Evolutionary conservation across 768 basidiomycete species (phyloP), one percentile per base, ranked within the genome.

Genomic region (Phanerochaete carnosa): DNA sequence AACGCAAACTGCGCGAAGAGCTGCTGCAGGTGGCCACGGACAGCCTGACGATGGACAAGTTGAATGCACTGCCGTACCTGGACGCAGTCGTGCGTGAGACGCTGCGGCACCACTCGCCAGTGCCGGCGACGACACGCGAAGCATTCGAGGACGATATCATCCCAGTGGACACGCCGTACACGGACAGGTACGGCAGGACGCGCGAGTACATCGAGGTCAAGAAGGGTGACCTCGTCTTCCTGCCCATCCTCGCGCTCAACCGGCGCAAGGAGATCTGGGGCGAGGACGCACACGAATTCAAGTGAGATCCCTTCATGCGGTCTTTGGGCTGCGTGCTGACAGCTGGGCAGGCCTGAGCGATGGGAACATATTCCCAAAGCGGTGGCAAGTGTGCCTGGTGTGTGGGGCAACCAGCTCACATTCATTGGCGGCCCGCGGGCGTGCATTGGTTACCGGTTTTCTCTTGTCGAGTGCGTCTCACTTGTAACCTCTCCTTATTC

Each of bases 371-470:
- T 76, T 11, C 84, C 86, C 0, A 77, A 80, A n/a, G 74, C 73
- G 0, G 79, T 75, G 1, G 67, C 68, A 3, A 59, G 68, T 0
- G 72, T 89, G 23, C 88, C 88, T 4, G 83, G 87, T 7, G 76
- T n/a, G n/a, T n/a, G n/a, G n/a, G n/a, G n/a, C n/a, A n/a, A n/a
- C n/a, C n/a, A n/a, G n/a, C n/a, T n/a, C 88, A 0, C 87, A 82
- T 90, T 90, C 77, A 64, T 86, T 2, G 85, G 84, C 33, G 88
- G 88, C 5, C 83, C 86, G 16, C 78, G 80, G n/a, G 79, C 85
- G 0, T 90, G 88, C 62, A 88, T 89, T 33, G 87, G 87, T 0
- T 88, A 83, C 67, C 80, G 83, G 3, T 89, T 89, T 67, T 77
- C 88, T 15, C 70, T 88, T 22, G 73, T 81, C 16, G 85, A 86